Evolutionary conservation across 352 stramenopile species (phyloP), one percentile per base, ranked within the genome.

Genomic region (Globisporangium lucens): DNA sequence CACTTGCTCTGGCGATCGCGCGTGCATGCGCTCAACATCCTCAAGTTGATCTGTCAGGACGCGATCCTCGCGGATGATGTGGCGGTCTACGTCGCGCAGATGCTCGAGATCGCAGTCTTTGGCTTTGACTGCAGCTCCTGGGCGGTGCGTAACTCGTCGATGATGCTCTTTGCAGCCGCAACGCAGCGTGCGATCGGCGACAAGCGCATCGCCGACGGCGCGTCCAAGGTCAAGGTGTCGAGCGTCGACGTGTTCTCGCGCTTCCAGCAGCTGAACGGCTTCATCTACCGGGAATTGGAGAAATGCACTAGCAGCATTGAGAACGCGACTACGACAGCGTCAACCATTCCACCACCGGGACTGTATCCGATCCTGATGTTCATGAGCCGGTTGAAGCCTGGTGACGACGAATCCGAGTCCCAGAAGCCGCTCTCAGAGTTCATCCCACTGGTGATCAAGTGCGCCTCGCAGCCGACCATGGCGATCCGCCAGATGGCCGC

Each of bases 11-110:
- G 83, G 87, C 85, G 88, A 35, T 85, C 82, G 36, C 85, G 82
- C 27, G 89, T 97, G 27, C 89, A 97, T 51, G 83, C 89, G 17
- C 75, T 97, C 20, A 97, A 97, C 66, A 95, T 97, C 56, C 76
- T 97, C 55, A 95, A 96, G 71, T 75, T 97, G n/a, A 85, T 96
- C 61, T 94, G 87, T 36, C 81, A 96, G 68, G 91, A 97, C 68
- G 89, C 83, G 46, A 82, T 95, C 24, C 77, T 97, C 27, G 83
- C 89, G 5, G 86, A 95, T 55, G 91, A 97, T 58, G 78, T 97
- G 12, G 81, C 80, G 1, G 66, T 82, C 29, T 94, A 97, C 68
- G 77, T 97, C n/a, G 73, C 88, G n/a, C 63, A 77, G n/a, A 91
- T 96, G 81, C 83, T 96, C n/a, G 75, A 89, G 64, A 64, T 93